Conservation (phyloP, 2,329 filamentous ascomycete genomes). For the Diaporthe batatas region DNA sequence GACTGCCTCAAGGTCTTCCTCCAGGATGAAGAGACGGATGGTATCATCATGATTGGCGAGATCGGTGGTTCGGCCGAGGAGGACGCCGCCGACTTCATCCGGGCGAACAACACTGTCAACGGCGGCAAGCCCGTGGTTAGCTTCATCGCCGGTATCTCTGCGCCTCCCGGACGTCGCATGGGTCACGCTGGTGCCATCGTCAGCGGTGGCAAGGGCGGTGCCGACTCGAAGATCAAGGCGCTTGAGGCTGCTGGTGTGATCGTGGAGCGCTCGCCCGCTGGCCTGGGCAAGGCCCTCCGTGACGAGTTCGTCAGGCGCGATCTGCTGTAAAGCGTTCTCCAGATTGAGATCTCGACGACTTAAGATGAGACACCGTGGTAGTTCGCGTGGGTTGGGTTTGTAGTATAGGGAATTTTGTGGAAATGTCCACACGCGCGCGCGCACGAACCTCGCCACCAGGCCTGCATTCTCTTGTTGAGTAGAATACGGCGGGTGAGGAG, state of each 20-base stretch:
- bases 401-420: constrained; percentile 38
- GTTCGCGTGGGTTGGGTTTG: constrained; percentile 4
- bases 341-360: no score
- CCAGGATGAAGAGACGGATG: constrained; percentile 94
- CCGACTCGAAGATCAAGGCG: constrained; percentile 97
- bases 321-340: constrained; percentile 76
- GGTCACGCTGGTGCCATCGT: constrained; percentile 99
- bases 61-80: constrained; percentile 98
- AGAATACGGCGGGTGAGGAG: constrained; percentile 7
- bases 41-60: constrained; percentile 99
- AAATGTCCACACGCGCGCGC: not conserved
- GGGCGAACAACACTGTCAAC: constrained; percentile 88
- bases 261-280: constrained; percentile 93
- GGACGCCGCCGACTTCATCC: constrained; percentile 96
- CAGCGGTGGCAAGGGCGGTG: constrained; percentile 95
- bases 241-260: constrained; percentile 94
- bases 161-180: constrained; percentile 96
- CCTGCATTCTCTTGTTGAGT: constrained; percentile 16
- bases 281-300: constrained; percentile 92
- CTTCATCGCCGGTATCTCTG: constrained; percentile 98
- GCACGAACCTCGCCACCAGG: not conserved
- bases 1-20: constrained; percentile 98
- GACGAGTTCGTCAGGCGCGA: constrained; percentile 97
- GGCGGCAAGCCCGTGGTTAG: constrained; percentile 92
- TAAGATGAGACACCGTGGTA: not conserved